A percentile compares a stretch with the other conserved stretches of the same genome.
phyloP scores from a whole-genome alignment of 495 filamentous ascomycete species.

The Penicillium coffeae region DNA sequence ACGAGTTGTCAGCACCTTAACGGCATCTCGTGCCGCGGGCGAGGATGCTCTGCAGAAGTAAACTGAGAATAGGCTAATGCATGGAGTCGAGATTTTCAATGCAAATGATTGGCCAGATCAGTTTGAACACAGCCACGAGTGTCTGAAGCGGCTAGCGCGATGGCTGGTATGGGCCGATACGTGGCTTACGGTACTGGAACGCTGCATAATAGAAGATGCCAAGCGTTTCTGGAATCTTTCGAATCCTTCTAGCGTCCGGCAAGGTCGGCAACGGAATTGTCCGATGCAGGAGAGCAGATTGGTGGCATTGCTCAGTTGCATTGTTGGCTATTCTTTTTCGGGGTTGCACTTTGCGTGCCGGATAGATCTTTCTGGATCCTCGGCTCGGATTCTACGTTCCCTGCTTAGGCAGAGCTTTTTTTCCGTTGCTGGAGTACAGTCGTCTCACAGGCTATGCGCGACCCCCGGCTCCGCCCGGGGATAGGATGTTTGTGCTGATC shows the following conservation, averaged over 20 bases:
- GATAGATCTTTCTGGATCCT: neutral
- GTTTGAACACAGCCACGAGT: slow-evolving; percentile 7
- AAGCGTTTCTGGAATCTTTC: slow-evolving; percentile 8
- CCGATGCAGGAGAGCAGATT: slow-evolving; percentile 2
- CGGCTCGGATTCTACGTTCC: neutral
- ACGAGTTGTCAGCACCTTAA: slow-evolving; percentile 17
- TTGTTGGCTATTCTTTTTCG: neutral
- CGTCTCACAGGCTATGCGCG: neutral
- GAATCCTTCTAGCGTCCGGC: slow-evolving; percentile 18
- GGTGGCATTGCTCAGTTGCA: neutral
- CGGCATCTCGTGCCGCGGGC: neutral
- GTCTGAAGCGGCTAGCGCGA: neutral
- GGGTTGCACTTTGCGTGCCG: neutral
- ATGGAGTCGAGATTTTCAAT: slow-evolving; percentile 10
- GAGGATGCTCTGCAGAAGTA: slow-evolving; percentile 5
- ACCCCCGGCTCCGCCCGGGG: no score
- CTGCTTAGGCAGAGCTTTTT: neutral
- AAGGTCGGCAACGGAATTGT: slow-evolving; percentile 16
- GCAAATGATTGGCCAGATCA: slow-evolving; percentile 11
- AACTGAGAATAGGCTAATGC: slow-evolving; percentile 18
- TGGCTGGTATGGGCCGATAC: slow-evolving; percentile 12
- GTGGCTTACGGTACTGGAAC: slow-evolving; percentile 7
- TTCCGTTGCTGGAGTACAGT: neutral
- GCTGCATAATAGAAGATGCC: slow-evolving; percentile 7
- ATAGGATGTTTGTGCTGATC: neutral